Base-by-base conservation (phyloP, 2,329 filamentous ascomycete species). In the Alternaria gansuensis region DNA sequence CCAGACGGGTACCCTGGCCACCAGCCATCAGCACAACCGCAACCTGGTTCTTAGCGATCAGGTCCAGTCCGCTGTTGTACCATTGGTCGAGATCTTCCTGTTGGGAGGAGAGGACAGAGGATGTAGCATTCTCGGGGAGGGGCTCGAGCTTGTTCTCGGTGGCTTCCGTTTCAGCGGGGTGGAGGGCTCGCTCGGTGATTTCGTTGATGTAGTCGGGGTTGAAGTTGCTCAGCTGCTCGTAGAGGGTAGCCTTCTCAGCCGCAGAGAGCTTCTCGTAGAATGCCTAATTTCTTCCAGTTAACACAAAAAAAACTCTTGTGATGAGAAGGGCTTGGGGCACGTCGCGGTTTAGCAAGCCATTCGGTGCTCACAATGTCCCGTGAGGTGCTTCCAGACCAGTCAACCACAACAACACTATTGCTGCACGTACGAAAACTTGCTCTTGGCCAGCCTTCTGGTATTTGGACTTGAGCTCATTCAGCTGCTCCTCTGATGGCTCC, bases 21-120 rank as follows among this genome's bases (percentile, higher is more conserved):
- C 95, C 95, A 58, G 95, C 95, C 91, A 99, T 96, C 73, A 99
- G 86, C 51, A 99, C 92, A 17, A 99, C 95, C 31, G 88, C 89
- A 45, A 91, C 89, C 75, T 88, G 86, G 79, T 89, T 89, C 66
- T 87, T 81, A 6, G 87, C 84, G 64, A 91, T 88, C 70, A 88
- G 77, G 69, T 87, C 82, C 63, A 92, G 77, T 43, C 89, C 89
- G 41, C 82, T 83, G 63, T 90, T 82, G 79, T 97, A 95, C 93
- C 94, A 99, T 78, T 85, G 86, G 68, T 91, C 83, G 63, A 97
- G 85, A 75, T 96, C 89, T 59, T 88, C 86, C 50, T 88, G 78
- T 70, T 90, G 87, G 60, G 93, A 96, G 80, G 98, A 94, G 77
- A 98, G 88, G 70, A 97, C 92, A 58, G 93, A 97, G 51, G 93